These are phyloP conservation scores for Saccharomycopsis sp. DNA, from an alignment of 805 yeast species.

Conservation along the genomic window DNA sequence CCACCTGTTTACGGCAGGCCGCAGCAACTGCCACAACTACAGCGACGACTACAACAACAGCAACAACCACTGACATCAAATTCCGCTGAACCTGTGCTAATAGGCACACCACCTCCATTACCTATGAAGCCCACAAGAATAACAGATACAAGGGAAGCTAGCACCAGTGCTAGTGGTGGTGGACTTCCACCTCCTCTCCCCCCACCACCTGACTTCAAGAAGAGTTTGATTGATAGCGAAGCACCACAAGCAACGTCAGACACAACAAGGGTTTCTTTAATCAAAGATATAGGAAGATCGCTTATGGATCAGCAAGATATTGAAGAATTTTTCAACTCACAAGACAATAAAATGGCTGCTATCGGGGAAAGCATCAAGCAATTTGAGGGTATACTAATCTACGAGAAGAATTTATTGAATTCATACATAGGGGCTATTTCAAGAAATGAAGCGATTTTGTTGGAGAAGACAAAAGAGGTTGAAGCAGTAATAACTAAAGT, in stretches of 20 bases:
- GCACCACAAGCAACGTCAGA: not conserved
- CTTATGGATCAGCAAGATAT: slow-evolving; percentile 25
- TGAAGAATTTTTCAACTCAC: slow-evolving; percentile 17
- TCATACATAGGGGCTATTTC: slow-evolving; percentile 25
- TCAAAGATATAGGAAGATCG: no score
- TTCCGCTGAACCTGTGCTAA: not conserved
- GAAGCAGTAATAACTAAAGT: slow-evolving; percentile 30
- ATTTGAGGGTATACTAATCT: slow-evolving; percentile 31
- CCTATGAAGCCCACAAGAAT: slow-evolving; percentile 6
- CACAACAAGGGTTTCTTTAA: no score
- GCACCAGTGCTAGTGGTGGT: not conserved
- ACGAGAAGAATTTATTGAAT: slow-evolving; percentile 30
- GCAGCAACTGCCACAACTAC: not conserved
- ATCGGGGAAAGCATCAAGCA: slow-evolving; percentile 27
- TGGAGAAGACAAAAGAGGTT: slow-evolving; percentile 27
- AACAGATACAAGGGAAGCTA: not conserved
- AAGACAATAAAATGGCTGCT: slow-evolving; percentile 9
- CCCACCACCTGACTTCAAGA: slow-evolving; percentile 25
- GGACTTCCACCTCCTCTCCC: slow-evolving; percentile 13
- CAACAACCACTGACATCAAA: slow-evolving; percentile 13
- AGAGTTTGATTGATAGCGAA: slow-evolving; percentile 4
- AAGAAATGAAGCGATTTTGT: slow-evolving; percentile 28
- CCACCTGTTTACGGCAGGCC: slow-evolving; percentile 38
- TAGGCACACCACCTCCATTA: slow-evolving; percentile 9
- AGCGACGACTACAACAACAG: slow-evolving; percentile 2